Percentiles rank a stretch among this genome's conserved stretches.
These are phyloP conservation scores for Tephrocybe sp. DNA, from an alignment of 768 basidiomycete genomes.

Conservation along the genomic window DNA sequence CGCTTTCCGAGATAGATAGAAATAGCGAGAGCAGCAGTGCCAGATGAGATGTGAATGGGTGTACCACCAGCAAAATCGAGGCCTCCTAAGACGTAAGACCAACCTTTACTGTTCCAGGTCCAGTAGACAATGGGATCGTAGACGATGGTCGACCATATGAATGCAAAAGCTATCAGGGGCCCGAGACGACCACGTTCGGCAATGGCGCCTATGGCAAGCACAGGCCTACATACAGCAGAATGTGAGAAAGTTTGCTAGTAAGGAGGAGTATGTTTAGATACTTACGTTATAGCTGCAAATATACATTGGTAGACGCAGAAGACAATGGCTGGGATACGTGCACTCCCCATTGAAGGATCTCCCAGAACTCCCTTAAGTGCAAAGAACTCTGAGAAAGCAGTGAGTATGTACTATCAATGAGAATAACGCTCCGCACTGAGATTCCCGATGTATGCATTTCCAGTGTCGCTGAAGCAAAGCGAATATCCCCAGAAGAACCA, in stretches of 20 bases:
- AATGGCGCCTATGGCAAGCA: slow-evolving; percentile 89
- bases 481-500: slow-evolving; percentile 99
- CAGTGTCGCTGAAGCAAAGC: slow-evolving; percentile 83
- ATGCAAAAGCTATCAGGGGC: slow-evolving; percentile 87
- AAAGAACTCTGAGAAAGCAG: slow-evolving; percentile 66
- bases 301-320: slow-evolving; percentile 88
- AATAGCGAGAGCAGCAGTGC: slow-evolving; percentile 88
- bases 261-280: slow-evolving; percentile 6
- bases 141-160: slow-evolving; percentile 85
- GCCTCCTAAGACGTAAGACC: slow-evolving; percentile 77
- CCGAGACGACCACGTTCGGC: slow-evolving; percentile 88
- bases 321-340: slow-evolving; percentile 68
- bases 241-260: too few relatives aligned
- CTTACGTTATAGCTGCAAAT: slow-evolving; percentile 88
- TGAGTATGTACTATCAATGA: not conserved
- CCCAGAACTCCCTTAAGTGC: slow-evolving; percentile 77
- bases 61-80: slow-evolving; percentile 96
- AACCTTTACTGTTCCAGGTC: slow-evolving; percentile 87
- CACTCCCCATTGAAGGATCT: slow-evolving; percentile 71
- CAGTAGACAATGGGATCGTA: slow-evolving; percentile 96
- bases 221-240: slow-evolving; percentile 51
- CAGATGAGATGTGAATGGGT: slow-evolving; percentile 95
- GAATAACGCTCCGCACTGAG: slow-evolving; percentile 62
- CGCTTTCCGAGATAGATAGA: slow-evolving; percentile 91
- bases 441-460: slow-evolving; percentile 77